phyloP scores from a whole-genome alignment of 164 flowering plant species.

The Chloranthus sessilifolius region DNA sequence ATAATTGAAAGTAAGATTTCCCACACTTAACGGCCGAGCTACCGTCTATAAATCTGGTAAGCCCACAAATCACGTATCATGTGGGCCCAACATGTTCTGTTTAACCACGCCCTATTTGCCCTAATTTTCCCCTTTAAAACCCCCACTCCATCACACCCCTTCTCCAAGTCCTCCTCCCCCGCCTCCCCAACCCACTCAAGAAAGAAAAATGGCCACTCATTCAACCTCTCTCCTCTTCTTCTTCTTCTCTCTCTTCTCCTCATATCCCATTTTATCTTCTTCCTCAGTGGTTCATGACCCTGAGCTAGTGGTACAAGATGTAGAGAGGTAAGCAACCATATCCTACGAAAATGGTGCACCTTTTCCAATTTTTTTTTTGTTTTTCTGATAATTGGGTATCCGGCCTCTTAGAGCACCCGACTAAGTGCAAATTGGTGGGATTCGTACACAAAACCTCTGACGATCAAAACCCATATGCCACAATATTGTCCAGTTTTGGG shows the following conservation, averaged over 20 bases:
- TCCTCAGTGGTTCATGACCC: constrained; percentile 49
- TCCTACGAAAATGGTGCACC: too few species aligned
- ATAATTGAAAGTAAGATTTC: not conserved
- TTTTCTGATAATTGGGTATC: too few species aligned
- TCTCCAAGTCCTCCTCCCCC: constrained; percentile 7
- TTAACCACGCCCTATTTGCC: constrained; percentile 32
- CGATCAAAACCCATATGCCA: too few species aligned
- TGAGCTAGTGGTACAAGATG: constrained; percentile 49
- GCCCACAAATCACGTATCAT: constrained; percentile 36
- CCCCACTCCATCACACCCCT: constrained; percentile 13
- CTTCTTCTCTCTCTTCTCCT: too few species aligned
- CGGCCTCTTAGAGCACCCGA: too few species aligned
- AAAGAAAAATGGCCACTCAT: constrained; percentile 24
- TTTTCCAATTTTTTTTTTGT: too few species aligned
- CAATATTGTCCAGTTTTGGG: too few species aligned
- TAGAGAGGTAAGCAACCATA: constrained; percentile 56
- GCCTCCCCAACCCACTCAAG: not conserved
- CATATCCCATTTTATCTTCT: constrained; percentile 25
- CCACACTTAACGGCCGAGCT: constrained; percentile 15
- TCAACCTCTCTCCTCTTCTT: constrained; percentile 22
- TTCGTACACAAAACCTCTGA: too few species aligned
- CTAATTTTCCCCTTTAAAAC: constrained; percentile 31
- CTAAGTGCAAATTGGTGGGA: too few species aligned
- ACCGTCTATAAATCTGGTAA: constrained; percentile 25
- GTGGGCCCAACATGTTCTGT: constrained; percentile 31